Evolutionary conservation across 2,329 filamentous ascomycete species (phyloP), one percentile per base, ranked within the genome.

Genomic region (Hansfordia pulvinata): DNA sequence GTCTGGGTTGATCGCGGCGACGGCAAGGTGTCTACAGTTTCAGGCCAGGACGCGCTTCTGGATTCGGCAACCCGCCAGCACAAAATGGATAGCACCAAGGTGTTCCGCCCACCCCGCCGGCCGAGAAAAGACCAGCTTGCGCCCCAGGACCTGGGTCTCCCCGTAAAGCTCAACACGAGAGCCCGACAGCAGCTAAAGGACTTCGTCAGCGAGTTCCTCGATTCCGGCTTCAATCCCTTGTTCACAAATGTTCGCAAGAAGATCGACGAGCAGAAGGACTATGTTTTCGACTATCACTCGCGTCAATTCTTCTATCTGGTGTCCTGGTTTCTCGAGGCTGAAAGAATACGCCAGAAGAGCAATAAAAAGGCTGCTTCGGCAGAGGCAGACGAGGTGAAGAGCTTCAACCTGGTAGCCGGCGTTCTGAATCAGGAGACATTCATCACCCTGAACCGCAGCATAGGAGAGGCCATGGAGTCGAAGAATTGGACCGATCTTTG

Each of bases 351-450:
- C 18, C 70, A 72, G 33, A 70, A 68, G 33, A 56, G 62, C 6
- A 47, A 56, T 6, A 60, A 62, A n/a, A 60, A 56, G 29, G 50
- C 54, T 26, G 62, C 60, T 30, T 40, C 46, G 25, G 34, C 32
- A 16, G 46, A 47, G 7, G 46, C 53, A 4, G 65, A 69, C 23
- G 67, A 74, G 4, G 53, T 78, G 11, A 78, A 81, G 44, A 83
- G 74, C 35, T 98, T 90, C 54, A 81, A 80, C 25, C 67, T 96
- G 8, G 74, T 96, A 19, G 90, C 90, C 7, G 75, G 76, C 21
- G 88, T 94, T 4, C 64, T 98, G 37, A 92, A 88, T 40, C 90
- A 98, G 47, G 82, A 96, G 51, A 94, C 82, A 40, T 94, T 98
- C 41, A 79, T 96, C 36, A 76, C 83, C 3, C 55, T 98, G 11